Evolutionary conservation across 768 basidiomycete species (phyloP).

Genomic region (Rhodotorula graminis): DNA sequence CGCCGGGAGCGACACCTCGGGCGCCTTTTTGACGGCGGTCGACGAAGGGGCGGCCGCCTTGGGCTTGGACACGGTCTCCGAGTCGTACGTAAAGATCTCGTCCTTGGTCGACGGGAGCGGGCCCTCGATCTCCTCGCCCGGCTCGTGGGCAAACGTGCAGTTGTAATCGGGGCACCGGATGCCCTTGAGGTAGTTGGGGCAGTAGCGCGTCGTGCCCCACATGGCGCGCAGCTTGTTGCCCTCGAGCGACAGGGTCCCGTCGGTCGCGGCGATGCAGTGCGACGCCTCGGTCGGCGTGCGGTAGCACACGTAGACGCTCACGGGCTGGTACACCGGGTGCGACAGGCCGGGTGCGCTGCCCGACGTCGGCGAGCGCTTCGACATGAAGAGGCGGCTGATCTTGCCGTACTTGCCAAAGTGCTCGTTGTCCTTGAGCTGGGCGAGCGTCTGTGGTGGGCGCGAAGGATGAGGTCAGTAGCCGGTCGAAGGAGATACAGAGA

Average conservation of each 20-base stretch:
- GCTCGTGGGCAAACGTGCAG: slow-evolving; percentile 94
- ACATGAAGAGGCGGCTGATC: slow-evolving; percentile 88
- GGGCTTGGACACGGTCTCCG: slow-evolving; percentile 46
- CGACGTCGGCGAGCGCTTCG: slow-evolving; percentile 58
- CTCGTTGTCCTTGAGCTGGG: slow-evolving; percentile 85
- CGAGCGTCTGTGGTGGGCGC: slow-evolving; percentile 61
- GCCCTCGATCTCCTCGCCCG: slow-evolving; percentile 90
- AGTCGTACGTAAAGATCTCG: slow-evolving; percentile 71
- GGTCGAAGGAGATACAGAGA: background rate
- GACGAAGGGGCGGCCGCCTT: slow-evolving; percentile 55
- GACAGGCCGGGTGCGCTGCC: slow-evolving; percentile 8
- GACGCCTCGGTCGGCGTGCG: slow-evolving; percentile 90
- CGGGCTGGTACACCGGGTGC: slow-evolving; percentile 43
- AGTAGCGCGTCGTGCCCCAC: slow-evolving; percentile 95
- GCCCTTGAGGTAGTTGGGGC: slow-evolving; percentile 87
- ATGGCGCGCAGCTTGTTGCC: slow-evolving; percentile 86
- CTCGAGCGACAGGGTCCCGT: slow-evolving; percentile 84
- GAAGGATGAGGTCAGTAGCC: background rate
- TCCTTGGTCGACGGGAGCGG: slow-evolving; percentile 71
- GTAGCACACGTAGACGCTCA: slow-evolving; percentile 96
- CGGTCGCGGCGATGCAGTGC: slow-evolving; percentile 83
- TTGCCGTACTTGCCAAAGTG: slow-evolving; percentile 99
- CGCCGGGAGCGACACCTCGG: slow-evolving; percentile 42
- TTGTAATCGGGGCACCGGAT: slow-evolving; percentile 75
- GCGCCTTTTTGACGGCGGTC: slow-evolving; percentile 63